A percentile compares a stretch with the other conserved stretches of the same genome.
phyloP scores from a whole-genome alignment of 2,329 filamentous ascomycete genomes.

The Xylariaceae sp. region DNA sequence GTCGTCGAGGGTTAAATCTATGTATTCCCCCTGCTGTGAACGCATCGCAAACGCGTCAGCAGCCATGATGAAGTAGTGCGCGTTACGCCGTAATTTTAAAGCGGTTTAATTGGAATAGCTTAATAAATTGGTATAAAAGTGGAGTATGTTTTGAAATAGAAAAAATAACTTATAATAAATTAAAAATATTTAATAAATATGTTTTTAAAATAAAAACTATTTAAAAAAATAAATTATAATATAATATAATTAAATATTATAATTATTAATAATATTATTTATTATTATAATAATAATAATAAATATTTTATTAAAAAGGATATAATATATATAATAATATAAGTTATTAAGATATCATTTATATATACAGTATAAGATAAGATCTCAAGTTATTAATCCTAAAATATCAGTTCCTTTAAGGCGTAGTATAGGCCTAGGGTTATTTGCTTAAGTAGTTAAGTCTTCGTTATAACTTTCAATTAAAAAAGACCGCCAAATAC shows the following conservation, averaged over 20 bases:
- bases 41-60: slow-evolving; percentile 9
- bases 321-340: slow-evolving; percentile 6
- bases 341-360: too few relatives aligned
- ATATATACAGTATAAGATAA: too few relatives aligned
- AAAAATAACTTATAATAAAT: slow-evolving; percentile 5
- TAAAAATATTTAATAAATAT: slow-evolving; percentile 9
- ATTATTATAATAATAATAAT: neutral
- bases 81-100: slow-evolving; percentile 3
- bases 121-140: neutral
- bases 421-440: too few relatives aligned
- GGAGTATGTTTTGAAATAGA: neutral
- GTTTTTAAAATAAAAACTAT: slow-evolving; percentile 10
- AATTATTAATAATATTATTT: slow-evolving; percentile 8
- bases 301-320: neutral
- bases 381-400: too few relatives aligned
- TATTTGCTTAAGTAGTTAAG: too few relatives aligned
- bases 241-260: slow-evolving; percentile 8
- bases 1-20: slow-evolving; percentile 25
- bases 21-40: slow-evolving; percentile 5
- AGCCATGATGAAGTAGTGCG: slow-evolving; percentile 17
- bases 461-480: too few relatives aligned
- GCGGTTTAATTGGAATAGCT: neutral
- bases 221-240: slow-evolving; percentile 6
- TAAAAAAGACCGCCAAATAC: slow-evolving; percentile 1
- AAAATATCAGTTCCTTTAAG: too few relatives aligned